Conservation (phyloP, 1,284 basidiomycete species). For the Fomitiporia mediterranea region DNA sequence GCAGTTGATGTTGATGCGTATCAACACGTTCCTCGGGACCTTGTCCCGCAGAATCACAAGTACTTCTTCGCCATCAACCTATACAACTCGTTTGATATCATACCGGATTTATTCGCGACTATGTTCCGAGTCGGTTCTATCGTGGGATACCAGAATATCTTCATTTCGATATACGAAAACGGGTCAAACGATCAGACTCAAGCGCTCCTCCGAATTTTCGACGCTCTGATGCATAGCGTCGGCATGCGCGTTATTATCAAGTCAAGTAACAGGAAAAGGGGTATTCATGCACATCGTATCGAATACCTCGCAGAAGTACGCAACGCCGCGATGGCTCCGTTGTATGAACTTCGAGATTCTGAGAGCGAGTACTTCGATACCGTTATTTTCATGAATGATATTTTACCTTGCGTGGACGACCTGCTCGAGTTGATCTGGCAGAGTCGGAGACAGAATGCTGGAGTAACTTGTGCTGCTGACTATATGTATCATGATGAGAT, state of each 20-base stretch:
- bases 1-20: conserved; percentile 40
- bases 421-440: conserved; percentile 95
- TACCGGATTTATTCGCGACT: conserved; percentile 94
- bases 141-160: conserved; percentile 93
- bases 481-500: conserved; percentile 98
- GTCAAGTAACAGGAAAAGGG: conserved; percentile 84
- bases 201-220: conserved; percentile 87
- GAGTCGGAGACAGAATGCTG: conserved; percentile 84
- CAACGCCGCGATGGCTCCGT: conserved; percentile 88
- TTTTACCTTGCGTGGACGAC: conserved; percentile 93
- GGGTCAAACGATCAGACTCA: conserved; percentile 96
- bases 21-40: conserved; percentile 37
- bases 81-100: conserved; percentile 97
- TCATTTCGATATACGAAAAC: conserved; percentile 96
- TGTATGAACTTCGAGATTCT: conserved; percentile 86
- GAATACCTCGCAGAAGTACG: conserved; percentile 97
- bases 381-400: conserved; percentile 98
- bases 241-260: conserved; percentile 89
- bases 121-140: conserved; percentile 87
- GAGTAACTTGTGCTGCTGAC: conserved; percentile 93
- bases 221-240: conserved; percentile 81
- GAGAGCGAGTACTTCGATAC: conserved; percentile 91
- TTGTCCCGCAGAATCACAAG: conserved; percentile 71
- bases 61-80: conserved; percentile 98
- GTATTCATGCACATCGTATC: conserved; percentile 97